phyloP scores from a whole-genome alignment of 805 yeast genomes.

The Nakazawaea wyomingensis region DNA sequence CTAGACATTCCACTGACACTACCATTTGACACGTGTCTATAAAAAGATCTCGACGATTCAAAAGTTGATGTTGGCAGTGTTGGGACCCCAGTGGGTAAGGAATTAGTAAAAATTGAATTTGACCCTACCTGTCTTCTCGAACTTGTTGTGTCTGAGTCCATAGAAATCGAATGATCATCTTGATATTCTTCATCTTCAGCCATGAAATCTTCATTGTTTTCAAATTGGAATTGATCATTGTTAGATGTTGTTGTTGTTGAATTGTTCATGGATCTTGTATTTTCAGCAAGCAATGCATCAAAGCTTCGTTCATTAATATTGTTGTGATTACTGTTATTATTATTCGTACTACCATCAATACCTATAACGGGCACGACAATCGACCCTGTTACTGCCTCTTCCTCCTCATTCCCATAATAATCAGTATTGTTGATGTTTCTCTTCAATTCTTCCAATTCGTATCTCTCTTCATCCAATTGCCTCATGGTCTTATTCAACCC shows the following conservation, averaged over 20 bases:
- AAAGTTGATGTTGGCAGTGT: background rate
- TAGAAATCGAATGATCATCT: conserved; percentile 26
- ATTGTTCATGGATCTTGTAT: conserved; percentile 5
- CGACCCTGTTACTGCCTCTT: background rate
- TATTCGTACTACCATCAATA: background rate
- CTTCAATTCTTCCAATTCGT: conserved; percentile 16
- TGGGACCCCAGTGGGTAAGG: background rate
- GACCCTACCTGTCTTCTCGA: conserved; percentile 2
- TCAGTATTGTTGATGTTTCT: conserved; percentile 7
- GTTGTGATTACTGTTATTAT: background rate
- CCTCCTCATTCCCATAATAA: conserved; percentile 12
- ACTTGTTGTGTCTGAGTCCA: conserved; percentile 14
- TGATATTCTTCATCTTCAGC: conserved; percentile 33
- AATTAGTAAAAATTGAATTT: background rate
- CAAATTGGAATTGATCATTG: conserved; percentile 11
- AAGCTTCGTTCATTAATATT: conserved; percentile 6
- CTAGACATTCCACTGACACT: conserved; percentile 1
- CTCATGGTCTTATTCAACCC: conserved; percentile 55
- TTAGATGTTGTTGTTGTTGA: background rate
- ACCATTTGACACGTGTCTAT: conserved; percentile 2
- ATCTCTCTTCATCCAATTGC: conserved; percentile 26
- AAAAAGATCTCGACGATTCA: background rate
- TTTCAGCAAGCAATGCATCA: conserved; percentile 8
- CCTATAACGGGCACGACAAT: too few relatives aligned
- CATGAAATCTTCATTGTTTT: conserved; percentile 26